Conservation (phyloP, 1,284 basidiomycete genomes). For the Trichosporon inkin region DNA sequence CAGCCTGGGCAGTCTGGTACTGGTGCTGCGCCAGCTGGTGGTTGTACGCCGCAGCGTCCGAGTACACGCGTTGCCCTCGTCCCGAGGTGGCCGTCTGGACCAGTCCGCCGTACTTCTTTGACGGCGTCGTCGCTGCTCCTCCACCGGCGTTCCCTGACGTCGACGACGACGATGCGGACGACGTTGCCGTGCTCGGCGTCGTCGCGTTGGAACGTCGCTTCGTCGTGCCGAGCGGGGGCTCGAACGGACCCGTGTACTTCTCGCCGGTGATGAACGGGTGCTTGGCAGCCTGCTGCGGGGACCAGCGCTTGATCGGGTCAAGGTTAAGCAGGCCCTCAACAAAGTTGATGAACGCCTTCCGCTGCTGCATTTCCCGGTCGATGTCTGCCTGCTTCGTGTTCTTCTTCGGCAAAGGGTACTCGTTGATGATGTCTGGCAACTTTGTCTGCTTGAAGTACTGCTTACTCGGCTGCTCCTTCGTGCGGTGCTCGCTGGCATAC, state of each 20-base stretch:
- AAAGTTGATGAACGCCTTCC: slow-evolving; percentile 95
- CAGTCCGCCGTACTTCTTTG: slow-evolving; percentile 87
- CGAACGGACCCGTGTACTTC: slow-evolving; percentile 81
- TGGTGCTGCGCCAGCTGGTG: slow-evolving; percentile 93
- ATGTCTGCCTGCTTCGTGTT: slow-evolving; percentile 78
- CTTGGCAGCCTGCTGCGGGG: slow-evolving; percentile 89
- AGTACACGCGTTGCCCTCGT: slow-evolving; percentile 73
- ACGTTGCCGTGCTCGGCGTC: slow-evolving; percentile 14
- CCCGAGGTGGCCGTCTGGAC: slow-evolving; percentile 63
- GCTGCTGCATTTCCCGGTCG: slow-evolving; percentile 92
- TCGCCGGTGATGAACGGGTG: slow-evolving; percentile 99
- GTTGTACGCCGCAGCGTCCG: slow-evolving; percentile 89
- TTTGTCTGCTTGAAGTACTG: slow-evolving; percentile 97
- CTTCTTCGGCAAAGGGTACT: slow-evolving; percentile 78
- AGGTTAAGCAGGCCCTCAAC: slow-evolving; percentile 89
- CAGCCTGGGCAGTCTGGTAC: slow-evolving; percentile 73
- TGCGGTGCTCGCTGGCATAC: slow-evolving; percentile 89
- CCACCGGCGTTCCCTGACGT: slow-evolving; percentile 15
- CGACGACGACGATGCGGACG: slow-evolving; percentile 5
- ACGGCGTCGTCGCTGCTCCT: slow-evolving; percentile 20
- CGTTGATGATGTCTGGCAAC: slow-evolving; percentile 91
- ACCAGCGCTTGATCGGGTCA: slow-evolving; percentile 93
- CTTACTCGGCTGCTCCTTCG: slow-evolving; percentile 94
- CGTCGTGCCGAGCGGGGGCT: slow-evolving; percentile 33
- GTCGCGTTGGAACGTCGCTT: slow-evolving; percentile 13